Evolutionary conservation across 1,284 basidiomycete species (phyloP).

Genomic region (Vanrija sp.): DNA sequence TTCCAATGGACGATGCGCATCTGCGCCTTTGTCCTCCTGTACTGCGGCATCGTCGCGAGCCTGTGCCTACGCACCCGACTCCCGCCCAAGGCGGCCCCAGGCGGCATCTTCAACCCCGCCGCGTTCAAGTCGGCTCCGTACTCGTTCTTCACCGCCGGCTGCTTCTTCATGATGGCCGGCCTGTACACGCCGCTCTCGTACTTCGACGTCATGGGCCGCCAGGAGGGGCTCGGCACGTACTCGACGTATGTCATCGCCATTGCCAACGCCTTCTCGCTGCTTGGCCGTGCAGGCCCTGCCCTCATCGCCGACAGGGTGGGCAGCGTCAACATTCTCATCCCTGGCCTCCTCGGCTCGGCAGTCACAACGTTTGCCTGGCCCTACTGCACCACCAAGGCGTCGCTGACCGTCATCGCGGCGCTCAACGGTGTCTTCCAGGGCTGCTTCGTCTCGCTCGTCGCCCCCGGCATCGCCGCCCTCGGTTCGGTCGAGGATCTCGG

Average conservation of each 20-base stretch:
- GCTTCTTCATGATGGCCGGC: conserved; percentile 15
- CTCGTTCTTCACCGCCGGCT: conserved; percentile 8
- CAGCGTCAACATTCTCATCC: conserved; percentile 21
- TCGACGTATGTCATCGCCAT: conserved; percentile 20
- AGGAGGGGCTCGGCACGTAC: conserved; percentile 15
- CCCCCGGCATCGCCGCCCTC: conserved; percentile 23
- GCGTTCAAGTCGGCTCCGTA: conserved; percentile 15
- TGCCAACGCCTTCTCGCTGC: conserved; percentile 17
- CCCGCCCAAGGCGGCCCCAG: conserved; percentile 16
- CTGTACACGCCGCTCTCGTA: conserved; percentile 22
- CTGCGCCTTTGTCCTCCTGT: conserved; percentile 17
- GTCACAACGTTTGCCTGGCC: conserved; percentile 29
- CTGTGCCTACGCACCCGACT: conserved; percentile 15
- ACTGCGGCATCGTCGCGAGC: conserved; percentile 12
- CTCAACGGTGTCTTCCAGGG: conserved; percentile 27
- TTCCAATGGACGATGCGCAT: conserved; percentile 29
- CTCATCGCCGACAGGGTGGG: conserved; percentile 19
- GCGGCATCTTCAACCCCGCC: conserved; percentile 20
- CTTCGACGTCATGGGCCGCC: conserved; percentile 15
- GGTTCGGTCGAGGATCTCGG: conserved; percentile 27
- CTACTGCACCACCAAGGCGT: conserved; percentile 12
- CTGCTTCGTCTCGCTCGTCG: conserved; percentile 24
- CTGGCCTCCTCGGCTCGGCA: conserved; percentile 13
- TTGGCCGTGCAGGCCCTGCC: conserved; percentile 19
- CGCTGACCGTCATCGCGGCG: conserved; percentile 16